Evolutionary conservation across 1,284 basidiomycete species (phyloP).

Genomic region (Cryptococcus floricola): DNA sequence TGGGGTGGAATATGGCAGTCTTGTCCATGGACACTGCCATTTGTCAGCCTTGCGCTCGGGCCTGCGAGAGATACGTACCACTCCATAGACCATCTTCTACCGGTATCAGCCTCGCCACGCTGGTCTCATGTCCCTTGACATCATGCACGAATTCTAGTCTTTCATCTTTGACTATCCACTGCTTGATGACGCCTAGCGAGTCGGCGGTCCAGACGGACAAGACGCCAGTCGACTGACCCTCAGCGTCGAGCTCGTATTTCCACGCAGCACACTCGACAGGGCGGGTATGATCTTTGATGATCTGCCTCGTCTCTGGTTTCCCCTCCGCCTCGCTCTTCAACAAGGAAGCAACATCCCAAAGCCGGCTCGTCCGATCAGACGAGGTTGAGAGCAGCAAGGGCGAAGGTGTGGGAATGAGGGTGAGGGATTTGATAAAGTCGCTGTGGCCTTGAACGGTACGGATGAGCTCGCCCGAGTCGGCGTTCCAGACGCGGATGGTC

Average conservation of each 20-base stretch:
- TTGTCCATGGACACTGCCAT: constrained; percentile 77
- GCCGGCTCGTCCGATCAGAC: constrained; percentile 81
- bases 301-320: constrained; percentile 33
- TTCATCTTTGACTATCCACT: constrained; percentile 32
- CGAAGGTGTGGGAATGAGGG: constrained; percentile 58
- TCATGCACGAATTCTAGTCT: constrained; percentile 38
- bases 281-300: constrained; percentile 36
- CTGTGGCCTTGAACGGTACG: constrained; percentile 70
- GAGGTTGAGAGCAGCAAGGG: constrained; percentile 75
- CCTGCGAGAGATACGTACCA: constrained; percentile 54
- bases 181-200: constrained; percentile 75
- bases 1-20: constrained; percentile 61
- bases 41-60: background rate
- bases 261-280: constrained; percentile 32
- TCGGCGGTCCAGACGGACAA: constrained; percentile 67
- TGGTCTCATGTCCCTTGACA: constrained; percentile 50
- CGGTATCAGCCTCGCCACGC: constrained; percentile 59
- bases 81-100: constrained; percentile 74
- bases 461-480: constrained; percentile 61
- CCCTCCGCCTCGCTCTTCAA: constrained; percentile 49
- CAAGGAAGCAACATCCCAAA: constrained; percentile 62
- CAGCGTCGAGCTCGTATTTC: constrained; percentile 13
- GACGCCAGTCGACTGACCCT: constrained; percentile 51
- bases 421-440: constrained; percentile 80
- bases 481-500: constrained; percentile 80